These are phyloP conservation scores for Gracilaria domingensis DNA, from an alignment of 23 red algal species.

Conservation along the genomic window DNA sequence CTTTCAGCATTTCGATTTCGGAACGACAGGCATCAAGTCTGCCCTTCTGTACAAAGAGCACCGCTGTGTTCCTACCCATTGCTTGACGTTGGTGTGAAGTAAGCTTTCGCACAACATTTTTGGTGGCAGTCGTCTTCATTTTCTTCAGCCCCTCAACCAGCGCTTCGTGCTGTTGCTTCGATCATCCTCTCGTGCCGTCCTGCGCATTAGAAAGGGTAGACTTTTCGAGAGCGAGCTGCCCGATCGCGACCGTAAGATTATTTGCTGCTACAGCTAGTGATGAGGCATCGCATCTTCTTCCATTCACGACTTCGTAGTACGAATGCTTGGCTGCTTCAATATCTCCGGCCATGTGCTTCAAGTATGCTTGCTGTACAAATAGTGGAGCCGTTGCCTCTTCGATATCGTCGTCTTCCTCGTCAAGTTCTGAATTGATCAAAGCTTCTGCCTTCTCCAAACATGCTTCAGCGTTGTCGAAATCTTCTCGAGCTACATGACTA, in stretches of 20 bases:
- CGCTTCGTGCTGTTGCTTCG: conserved; percentile 55
- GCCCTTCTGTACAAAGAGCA: conserved; percentile 70
- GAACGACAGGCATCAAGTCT: conserved; percentile 64
- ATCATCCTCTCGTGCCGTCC: conserved; percentile 5
- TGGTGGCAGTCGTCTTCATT: conserved; percentile 54
- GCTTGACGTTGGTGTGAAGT: conserved; percentile 53
- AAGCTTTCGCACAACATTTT: conserved; percentile 61
- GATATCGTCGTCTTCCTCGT: conserved; percentile 60
- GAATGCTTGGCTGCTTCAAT: conserved; percentile 41
- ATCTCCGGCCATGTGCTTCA: conserved; percentile 55
- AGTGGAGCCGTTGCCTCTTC: conserved; percentile 51
- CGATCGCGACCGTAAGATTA: conserved; percentile 59
- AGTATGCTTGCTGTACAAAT: conserved; percentile 61
- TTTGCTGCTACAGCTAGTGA: conserved; percentile 70
- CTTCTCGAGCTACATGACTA: conserved; percentile 11
- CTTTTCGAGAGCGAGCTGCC: conserved; percentile 58
- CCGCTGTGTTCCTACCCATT: conserved; percentile 61
- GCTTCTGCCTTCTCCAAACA: conserved; percentile 44
- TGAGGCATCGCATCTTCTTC: conserved; percentile 53
- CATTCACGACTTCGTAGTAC: conserved; percentile 39
- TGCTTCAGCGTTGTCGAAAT: conserved; percentile 16
- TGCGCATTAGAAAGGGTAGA: conserved; percentile 1
- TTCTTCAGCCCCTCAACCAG: conserved; percentile 73
- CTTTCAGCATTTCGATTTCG: conserved; percentile 63
- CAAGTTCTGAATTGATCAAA: conserved; percentile 49